Evolutionary conservation across 345 rosid genomes (phyloP), one percentile per base, ranked within the genome.

Genomic region (Rhodamnia rubescens): DNA sequence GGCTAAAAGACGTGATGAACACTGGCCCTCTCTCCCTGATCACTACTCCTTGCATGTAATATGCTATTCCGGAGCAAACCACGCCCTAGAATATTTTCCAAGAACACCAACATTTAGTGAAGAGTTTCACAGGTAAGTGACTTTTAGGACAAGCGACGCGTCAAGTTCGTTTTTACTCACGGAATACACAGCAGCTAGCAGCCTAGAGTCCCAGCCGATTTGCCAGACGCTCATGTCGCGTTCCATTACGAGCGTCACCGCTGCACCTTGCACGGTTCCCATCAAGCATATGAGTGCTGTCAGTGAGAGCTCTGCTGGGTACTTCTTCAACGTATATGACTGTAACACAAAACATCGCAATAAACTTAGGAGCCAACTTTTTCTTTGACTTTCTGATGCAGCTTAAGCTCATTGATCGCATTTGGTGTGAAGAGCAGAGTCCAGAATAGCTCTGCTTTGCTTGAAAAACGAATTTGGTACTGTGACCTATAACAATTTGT

Each of bases 241-340:
- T 36, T 94, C 99, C 92, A 94, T 84, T 11, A 91, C 83, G 3
- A 95, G 87, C 10, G 99, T 88, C 20, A 92, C 94, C 0, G 82
- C 87, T 1, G 92, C 81, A 27, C 95, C 95, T 91, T 95, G 92
- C 59, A 97, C 82, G 75, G 88, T 85, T 16, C 99, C 99, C 92
- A 88, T 89, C 18, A 92, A 82, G 88, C 99, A 97, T 84, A 97
- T 92, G 90, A 92, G 87, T 54, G 93, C 92, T 22, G 98, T 91
- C 4, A 95, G 88, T 15, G 99, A 95, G 11, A 97, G 91, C 89
- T 95, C 94, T n/a, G 98, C 99, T n/a, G 99, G 99, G 89, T 97
- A 95, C 87, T 75, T 85, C 87, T 88, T 95, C 91, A 95, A 83
- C 8, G 99, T 97, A 86, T 92, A 93, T 49, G 97, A 91, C 97